phyloP scores from a whole-genome alignment of 352 stramenopile genomes.

The Globisporangium yorkense region DNA sequence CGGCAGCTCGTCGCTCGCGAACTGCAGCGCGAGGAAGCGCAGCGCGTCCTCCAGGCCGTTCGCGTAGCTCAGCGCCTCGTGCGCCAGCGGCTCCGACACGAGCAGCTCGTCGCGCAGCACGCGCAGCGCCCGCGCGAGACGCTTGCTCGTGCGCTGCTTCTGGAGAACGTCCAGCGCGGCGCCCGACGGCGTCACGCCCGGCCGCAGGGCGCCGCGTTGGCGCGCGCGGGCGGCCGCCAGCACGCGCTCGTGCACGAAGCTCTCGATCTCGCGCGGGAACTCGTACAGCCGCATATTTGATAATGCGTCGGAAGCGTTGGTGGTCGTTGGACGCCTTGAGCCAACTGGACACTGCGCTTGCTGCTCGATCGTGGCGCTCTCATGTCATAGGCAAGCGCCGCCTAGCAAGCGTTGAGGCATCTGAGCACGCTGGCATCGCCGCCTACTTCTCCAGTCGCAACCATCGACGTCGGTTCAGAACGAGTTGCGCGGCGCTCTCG shows the following conservation, averaged over 20 bases:
- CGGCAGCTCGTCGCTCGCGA: constrained; percentile 51
- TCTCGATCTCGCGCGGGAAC: constrained; percentile 49
- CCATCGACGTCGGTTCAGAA: no score
- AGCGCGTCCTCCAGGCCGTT: constrained; percentile 71
- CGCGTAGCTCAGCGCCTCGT: constrained; percentile 44
- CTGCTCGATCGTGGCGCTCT: no score
- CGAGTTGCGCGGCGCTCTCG: background rate
- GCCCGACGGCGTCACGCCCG: constrained; percentile 27
- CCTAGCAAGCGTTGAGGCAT: no score
- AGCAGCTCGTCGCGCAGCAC: constrained; percentile 34
- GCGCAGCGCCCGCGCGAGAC: constrained; percentile 40
- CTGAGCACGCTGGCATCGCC: no score
- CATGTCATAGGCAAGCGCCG: no score
- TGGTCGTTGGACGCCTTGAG: no score
- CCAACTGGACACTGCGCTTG: no score
- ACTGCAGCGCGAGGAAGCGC: constrained; percentile 52
- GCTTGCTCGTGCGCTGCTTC: constrained; percentile 36
- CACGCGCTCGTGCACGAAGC: constrained; percentile 37
- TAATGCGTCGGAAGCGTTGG: no score
- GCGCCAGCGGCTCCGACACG: constrained; percentile 7
- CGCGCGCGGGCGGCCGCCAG: constrained; percentile 13
- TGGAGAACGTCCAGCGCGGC: constrained; percentile 33
- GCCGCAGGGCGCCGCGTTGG: constrained; percentile 44
- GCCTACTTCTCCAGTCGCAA: no score
- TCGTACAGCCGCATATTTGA: constrained; percentile 22